Conservation (phyloP, 306 rosid species). For the Corylus heterophylla region DNA sequence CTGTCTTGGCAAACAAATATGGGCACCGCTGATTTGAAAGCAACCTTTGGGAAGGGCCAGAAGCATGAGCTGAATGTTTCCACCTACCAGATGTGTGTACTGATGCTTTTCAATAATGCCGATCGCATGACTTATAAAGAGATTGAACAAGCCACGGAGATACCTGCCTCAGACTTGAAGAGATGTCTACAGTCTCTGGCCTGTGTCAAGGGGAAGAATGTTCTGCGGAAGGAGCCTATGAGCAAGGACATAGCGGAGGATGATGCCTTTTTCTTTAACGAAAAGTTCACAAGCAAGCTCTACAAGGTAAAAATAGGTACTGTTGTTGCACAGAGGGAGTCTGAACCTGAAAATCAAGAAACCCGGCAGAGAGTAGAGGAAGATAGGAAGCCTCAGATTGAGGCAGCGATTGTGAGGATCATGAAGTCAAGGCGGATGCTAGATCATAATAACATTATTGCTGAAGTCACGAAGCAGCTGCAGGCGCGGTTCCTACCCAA, state of each 20-base stretch:
- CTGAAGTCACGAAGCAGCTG: constrained; percentile 64
- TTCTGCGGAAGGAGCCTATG: constrained; percentile 58
- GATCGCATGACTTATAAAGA: constrained; percentile 48
- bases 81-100: constrained; percentile 60
- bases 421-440: constrained; percentile 53
- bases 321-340: constrained; percentile 58
- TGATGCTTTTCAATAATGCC: constrained; percentile 53
- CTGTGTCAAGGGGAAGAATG: constrained; percentile 54
- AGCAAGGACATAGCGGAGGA: constrained; percentile 60
- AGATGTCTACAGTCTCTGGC: constrained; percentile 65
- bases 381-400: constrained; percentile 63
- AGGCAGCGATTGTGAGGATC: constrained; percentile 61
- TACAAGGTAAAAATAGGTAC: constrained; percentile 62
- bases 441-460: constrained; percentile 52
- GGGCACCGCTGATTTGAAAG: constrained; percentile 59
- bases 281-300: constrained; percentile 56
- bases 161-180: constrained; percentile 46
- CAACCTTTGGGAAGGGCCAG: constrained; percentile 48
- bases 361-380: constrained; percentile 61
- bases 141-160: constrained; percentile 54
- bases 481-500: constrained; percentile 54
- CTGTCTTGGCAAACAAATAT: constrained; percentile 61
- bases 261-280: constrained; percentile 47
- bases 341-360: constrained; percentile 57
- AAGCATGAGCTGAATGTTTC: constrained; percentile 64